A percentile compares a stretch with the other conserved stretches of the same genome.
Evolutionary conservation across 2,329 filamentous ascomycete genomes (phyloP).

Genomic region (Xylaria sp.): DNA sequence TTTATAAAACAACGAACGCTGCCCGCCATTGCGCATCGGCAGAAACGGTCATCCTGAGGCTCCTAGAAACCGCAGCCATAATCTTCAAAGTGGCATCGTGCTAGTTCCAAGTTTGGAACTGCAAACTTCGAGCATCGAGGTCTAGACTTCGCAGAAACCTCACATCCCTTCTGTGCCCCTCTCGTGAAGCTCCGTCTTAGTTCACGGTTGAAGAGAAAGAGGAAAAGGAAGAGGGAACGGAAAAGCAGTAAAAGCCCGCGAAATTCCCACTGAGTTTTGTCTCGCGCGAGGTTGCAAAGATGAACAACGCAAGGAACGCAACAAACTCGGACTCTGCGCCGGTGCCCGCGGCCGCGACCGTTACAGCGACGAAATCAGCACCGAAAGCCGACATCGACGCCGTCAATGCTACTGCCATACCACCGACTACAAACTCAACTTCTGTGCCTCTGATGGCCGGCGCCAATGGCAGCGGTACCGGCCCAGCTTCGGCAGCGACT

Average conservation of each 20-base stretch:
- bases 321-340: slow-evolving; percentile 32
- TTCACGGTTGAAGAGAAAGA: not conserved
- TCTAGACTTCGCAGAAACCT: not conserved
- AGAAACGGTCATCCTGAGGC: not conserved
- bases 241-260: not conserved
- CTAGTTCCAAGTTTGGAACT: slow-evolving; percentile 12
- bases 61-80: slow-evolving; percentile 3
- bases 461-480: slow-evolving; percentile 49
- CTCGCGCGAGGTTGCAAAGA: slow-evolving; percentile 32
- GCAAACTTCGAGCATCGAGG: not conserved
- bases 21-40: slow-evolving; percentile 12
- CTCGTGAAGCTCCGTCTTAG: slow-evolving; percentile 15
- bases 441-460: slow-evolving; percentile 49
- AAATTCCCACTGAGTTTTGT: not conserved
- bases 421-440: slow-evolving; percentile 33
- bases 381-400: slow-evolving; percentile 20
- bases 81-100: not conserved
- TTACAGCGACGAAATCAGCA: slow-evolving; percentile 25
- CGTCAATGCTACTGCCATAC: slow-evolving; percentile 16
- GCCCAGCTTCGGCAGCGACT: slow-evolving; percentile 38
- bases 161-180: not conserved
- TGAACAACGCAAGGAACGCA: slow-evolving; percentile 46
- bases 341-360: slow-evolving; percentile 15
- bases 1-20: not conserved
- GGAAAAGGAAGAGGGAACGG: not conserved